A percentile compares a stretch with the other conserved stretches of the same genome.
Evolutionary conservation across 805 yeast species (phyloP).

Genomic region (Scheffersomyces coipomensis): DNA sequence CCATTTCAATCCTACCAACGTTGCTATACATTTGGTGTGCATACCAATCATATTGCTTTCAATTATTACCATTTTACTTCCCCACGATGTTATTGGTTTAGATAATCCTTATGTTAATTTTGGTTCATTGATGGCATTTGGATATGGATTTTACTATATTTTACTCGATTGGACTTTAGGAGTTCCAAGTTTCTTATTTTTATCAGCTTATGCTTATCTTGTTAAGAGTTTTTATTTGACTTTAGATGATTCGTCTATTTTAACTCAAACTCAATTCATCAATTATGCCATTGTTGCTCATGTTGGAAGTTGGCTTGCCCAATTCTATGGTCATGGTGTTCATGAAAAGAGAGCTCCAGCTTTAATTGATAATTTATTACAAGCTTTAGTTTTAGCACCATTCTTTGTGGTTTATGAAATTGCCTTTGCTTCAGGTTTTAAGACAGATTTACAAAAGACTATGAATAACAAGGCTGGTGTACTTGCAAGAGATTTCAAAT

Average conservation of each 20-base stretch:
- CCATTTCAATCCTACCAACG: conserved; percentile 59
- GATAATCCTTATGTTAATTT: conserved; percentile 35
- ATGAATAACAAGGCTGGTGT: conserved; percentile 50
- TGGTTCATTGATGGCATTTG: conserved; percentile 45
- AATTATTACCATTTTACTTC: conserved; percentile 40
- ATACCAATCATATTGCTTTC: conserved; percentile 75
- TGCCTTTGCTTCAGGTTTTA: conserved; percentile 65
- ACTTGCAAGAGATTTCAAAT: conserved; percentile 33
- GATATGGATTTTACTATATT: conserved; percentile 59
- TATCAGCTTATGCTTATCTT: conserved; percentile 19
- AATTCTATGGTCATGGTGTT: conserved; percentile 83
- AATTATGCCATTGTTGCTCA: conserved; percentile 42
- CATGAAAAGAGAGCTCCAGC: conserved; percentile 88
- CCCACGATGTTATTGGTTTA: conserved; percentile 15
- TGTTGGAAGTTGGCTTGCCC: conserved; percentile 69
- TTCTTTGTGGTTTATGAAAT: conserved; percentile 81
- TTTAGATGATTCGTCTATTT: conserved; percentile 4
- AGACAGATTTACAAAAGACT: conserved; percentile 46
- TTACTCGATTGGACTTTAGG: conserved; percentile 50
- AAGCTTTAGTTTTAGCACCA: conserved; percentile 89
- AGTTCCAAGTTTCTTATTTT: conserved; percentile 23
- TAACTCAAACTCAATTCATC: conserved; percentile 11
- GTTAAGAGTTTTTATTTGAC: conserved; percentile 19
- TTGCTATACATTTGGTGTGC: conserved; percentile 71
- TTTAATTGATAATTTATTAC: conserved; percentile 73